Conservation (phyloP, 164 flowering plant species). For the Chimonanthus salicifolius region DNA sequence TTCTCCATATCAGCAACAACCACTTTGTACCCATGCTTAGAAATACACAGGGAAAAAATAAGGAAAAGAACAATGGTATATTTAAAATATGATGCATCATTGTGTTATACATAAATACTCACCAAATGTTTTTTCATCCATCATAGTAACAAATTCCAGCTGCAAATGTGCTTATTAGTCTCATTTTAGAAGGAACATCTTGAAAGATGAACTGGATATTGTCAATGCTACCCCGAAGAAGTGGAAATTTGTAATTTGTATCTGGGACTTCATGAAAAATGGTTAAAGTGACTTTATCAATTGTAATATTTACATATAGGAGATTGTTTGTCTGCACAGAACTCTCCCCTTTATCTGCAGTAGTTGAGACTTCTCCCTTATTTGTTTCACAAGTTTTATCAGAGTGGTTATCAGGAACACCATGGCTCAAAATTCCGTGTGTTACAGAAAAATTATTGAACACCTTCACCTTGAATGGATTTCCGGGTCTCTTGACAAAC, state of each 20-base stretch:
- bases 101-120: slow-evolving; percentile 13
- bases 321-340: slow-evolving; percentile 17
- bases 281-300: slow-evolving; percentile 53
- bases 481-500: slow-evolving; percentile 85
- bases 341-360: slow-evolving; percentile 17
- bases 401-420: slow-evolving; percentile 10
- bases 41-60: background rate
- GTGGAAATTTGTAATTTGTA: slow-evolving; percentile 56
- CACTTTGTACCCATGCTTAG: background rate
- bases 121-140: slow-evolving; percentile 65
- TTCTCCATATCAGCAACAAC: background rate
- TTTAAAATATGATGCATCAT: background rate
- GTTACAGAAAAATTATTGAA: slow-evolving; percentile 29
- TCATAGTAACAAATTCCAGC: slow-evolving; percentile 50
- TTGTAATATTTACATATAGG: slow-evolving; percentile 38
- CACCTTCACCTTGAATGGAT: slow-evolving; percentile 72
- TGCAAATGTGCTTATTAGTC: slow-evolving; percentile 48
- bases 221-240: slow-evolving; percentile 49
- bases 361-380: background rate
- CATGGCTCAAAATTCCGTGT: slow-evolving; percentile 16
- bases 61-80: background rate
- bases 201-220: slow-evolving; percentile 43
- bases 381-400: slow-evolving; percentile 16
- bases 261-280: slow-evolving; percentile 67
- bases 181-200: slow-evolving; percentile 46